Percentiles rank a stretch among this genome's conserved stretches.
Conservation (phyloP, 108 stramenopile species). For the Aureococcus anophagefferens region DNA sequence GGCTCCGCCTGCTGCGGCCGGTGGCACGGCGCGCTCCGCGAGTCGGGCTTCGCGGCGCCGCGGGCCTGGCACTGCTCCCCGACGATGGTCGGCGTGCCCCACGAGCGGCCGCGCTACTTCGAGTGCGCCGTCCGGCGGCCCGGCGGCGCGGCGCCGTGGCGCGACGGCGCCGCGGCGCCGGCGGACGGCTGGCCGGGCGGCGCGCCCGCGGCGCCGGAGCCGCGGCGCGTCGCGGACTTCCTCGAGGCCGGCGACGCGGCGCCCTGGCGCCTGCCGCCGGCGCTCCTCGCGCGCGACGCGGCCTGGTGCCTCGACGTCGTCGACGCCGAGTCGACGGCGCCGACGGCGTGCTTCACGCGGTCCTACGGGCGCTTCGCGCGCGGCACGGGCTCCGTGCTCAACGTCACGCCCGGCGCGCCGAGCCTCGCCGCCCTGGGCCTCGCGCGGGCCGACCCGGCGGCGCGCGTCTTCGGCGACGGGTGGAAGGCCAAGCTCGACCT, state of each 20-base stretch:
- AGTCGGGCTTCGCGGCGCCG: slow-evolving; percentile 35
- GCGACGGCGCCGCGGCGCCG: background rate
- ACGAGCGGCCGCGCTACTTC: slow-evolving; percentile 75
- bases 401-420: slow-evolving; percentile 5
- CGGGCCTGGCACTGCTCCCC: slow-evolving; percentile 42
- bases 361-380: slow-evolving; percentile 65
- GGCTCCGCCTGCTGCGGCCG: slow-evolving; percentile 47
- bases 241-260: background rate
- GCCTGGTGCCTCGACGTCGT: slow-evolving; percentile 82
- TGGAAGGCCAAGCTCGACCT: background rate
- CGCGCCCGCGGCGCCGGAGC: background rate
- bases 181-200: background rate
- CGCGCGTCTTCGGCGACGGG: too few species aligned
- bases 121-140: background rate
- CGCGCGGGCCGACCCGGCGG: too few species aligned
- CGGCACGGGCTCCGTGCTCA: slow-evolving; percentile 76
- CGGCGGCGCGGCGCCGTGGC: background rate
- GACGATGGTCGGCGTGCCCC: slow-evolving; percentile 66
- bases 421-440: too few species aligned
- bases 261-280: slow-evolving; percentile 43
- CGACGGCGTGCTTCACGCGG: slow-evolving; percentile 66
- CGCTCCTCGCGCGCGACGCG: slow-evolving; percentile 41
- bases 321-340: slow-evolving; percentile 32
- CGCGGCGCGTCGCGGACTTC: background rate
- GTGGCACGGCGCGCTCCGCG: slow-evolving; percentile 36